Evolutionary conservation across 108 stramenopile genomes (phyloP).

Genomic region (Conticribra weissflogii): DNA sequence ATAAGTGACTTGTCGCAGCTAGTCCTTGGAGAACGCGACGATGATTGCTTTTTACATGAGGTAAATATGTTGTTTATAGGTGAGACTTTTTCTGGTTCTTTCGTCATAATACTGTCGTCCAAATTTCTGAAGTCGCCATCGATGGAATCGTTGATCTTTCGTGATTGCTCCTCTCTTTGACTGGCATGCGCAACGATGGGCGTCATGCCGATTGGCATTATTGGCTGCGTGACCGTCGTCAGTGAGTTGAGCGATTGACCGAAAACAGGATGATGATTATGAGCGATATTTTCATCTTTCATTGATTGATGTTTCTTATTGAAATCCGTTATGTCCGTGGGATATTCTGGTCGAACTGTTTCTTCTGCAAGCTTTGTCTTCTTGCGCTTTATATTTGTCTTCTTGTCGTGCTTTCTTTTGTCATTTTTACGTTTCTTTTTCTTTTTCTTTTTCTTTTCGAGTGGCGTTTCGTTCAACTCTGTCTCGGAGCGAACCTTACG

Average conservation of each 20-base stretch:
- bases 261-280: not conserved
- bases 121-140: no score
- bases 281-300: conserved; percentile 2
- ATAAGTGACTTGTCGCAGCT: not conserved
- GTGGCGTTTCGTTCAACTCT: conserved; percentile 6
- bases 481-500: conserved; percentile 1
- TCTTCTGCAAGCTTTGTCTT: conserved; percentile 23
- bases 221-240: not conserved
- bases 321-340: conserved; percentile 1
- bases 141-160: no score
- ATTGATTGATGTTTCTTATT: not conserved
- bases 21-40: no score
- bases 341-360: conserved; percentile 3
- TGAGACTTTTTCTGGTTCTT: no score
- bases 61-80: no score
- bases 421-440: conserved; percentile 29
- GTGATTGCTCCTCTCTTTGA: not conserved
- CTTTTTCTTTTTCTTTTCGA: conserved; percentile 13
- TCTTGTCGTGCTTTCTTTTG: conserved; percentile 38
- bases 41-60: no score
- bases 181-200: conserved; percentile 18
- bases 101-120: not conserved
- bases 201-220: conserved; percentile 20
- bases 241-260: not conserved
- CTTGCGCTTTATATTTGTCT: conserved; percentile 18